phyloP scores from a whole-genome alignment of 768 basidiomycete species.

The Kwoniella dejecticola region DNA sequence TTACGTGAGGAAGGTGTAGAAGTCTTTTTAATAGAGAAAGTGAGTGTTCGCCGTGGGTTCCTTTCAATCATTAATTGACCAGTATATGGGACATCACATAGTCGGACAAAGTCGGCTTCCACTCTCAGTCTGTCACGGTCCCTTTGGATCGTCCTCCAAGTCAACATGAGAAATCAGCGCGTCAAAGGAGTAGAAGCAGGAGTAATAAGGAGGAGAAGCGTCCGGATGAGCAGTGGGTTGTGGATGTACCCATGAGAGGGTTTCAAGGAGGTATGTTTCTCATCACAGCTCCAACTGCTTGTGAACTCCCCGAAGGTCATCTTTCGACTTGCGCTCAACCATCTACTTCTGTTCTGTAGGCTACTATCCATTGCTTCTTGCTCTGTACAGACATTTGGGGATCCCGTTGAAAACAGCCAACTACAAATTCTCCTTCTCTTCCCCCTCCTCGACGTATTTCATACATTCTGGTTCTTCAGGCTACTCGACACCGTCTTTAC shows the following conservation, averaged over 20 bases:
- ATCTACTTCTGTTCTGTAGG: no score
- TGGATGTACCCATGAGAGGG: constrained; percentile 79
- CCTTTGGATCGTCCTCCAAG: constrained; percentile 25
- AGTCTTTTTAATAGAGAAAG: constrained; percentile 76
- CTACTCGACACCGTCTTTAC: constrained; percentile 62
- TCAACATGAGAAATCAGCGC: constrained; percentile 39
- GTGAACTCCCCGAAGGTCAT: no score
- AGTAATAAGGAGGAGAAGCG: constrained; percentile 16
- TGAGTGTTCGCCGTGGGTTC: constrained; percentile 48
- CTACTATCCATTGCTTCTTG: constrained; percentile 72
- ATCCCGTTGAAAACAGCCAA: constrained; percentile 63
- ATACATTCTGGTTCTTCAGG: constrained; percentile 68
- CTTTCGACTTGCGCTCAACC: no score
- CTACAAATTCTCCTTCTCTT: constrained; percentile 70
- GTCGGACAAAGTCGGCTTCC: constrained; percentile 68
- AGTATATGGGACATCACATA: constrained; percentile 54
- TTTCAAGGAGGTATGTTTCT: constrained; percentile 70
- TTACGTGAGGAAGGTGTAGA: constrained; percentile 63
- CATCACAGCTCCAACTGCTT: constrained; percentile 11
- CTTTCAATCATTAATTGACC: neutral
- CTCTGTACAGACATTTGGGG: constrained; percentile 66
- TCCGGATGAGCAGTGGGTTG: constrained; percentile 52
- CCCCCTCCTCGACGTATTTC: constrained; percentile 58
- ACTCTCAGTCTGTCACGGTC: constrained; percentile 59
- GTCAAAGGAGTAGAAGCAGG: neutral